Percentiles rank a stretch among this genome's conserved stretches.
phyloP scores from a whole-genome alignment of 1,139 yeast genomes.

The Pneumocystis canis region DNA sequence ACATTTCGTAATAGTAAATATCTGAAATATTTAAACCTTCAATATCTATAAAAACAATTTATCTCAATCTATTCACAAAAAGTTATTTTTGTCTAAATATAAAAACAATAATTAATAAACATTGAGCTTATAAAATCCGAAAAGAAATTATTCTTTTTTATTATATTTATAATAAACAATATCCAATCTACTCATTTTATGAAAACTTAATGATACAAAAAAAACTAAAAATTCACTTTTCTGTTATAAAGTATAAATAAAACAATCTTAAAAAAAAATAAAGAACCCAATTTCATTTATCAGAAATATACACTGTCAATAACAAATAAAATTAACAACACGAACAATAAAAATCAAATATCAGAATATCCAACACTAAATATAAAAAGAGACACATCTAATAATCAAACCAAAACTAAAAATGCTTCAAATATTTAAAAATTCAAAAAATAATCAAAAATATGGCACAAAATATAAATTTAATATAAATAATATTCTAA shows the following conservation, averaged over 20 bases:
- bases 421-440: neutral
- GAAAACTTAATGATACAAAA: neutral
- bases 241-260: neutral
- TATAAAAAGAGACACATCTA: neutral
- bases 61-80: neutral
- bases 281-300: neutral
- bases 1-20: neutral
- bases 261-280: neutral
- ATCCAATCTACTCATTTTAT: neutral
- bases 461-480: neutral
- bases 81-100: neutral
- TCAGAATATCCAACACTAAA: neutral
- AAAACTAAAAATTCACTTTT: neutral
- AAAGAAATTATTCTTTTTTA: neutral
- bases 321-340: neutral
- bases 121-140: neutral
- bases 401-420: neutral
- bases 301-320: neutral
- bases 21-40: neutral
- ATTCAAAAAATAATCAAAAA: neutral
- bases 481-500: slow-evolving; percentile 16
- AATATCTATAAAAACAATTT: neutral
- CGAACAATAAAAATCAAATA: neutral
- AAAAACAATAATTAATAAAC: neutral
- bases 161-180: neutral